phyloP scores from a whole-genome alignment of 2,329 filamentous ascomycete species.

The Aspergillus latus region DNA sequence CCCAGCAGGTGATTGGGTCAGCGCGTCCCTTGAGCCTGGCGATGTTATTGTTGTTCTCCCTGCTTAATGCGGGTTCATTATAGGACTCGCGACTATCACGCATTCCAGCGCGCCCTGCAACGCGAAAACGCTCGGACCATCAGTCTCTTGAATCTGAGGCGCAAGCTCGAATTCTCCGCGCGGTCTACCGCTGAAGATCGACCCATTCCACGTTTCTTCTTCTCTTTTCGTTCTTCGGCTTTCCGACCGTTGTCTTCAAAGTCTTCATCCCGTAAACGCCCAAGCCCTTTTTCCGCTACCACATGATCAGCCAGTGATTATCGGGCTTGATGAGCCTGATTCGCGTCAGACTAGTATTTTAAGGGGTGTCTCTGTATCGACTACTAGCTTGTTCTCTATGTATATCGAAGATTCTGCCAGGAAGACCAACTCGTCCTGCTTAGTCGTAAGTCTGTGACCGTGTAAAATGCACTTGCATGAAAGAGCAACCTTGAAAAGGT shows the following conservation, averaged over 20 bases:
- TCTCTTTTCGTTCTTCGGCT: background rate
- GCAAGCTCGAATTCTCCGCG: conserved; percentile 4
- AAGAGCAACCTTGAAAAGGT: background rate
- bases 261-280: background rate
- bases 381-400: no score
- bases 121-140: conserved; percentile 23
- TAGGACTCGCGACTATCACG: conserved; percentile 19
- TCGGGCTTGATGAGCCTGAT: background rate
- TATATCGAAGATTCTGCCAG: no score
- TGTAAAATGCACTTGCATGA: background rate
- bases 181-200: background rate
- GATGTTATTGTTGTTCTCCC: conserved; percentile 10
- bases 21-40: conserved; percentile 13
- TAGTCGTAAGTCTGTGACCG: background rate
- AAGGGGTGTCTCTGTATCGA: no score
- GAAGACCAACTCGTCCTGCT: no score
- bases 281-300: background rate
- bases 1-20: conserved; percentile 20
- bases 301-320: conserved; percentile 3
- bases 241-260: background rate
- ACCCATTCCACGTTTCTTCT: conserved; percentile 1
- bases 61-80: conserved; percentile 1
- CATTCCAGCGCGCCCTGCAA: conserved; percentile 27
- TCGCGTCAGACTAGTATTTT: no score
- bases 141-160: background rate